Percentiles rank a stretch among this genome's conserved stretches.
Conservation (phyloP, 805 yeast genomes). For the Kluyveromyces nonfermentans region DNA sequence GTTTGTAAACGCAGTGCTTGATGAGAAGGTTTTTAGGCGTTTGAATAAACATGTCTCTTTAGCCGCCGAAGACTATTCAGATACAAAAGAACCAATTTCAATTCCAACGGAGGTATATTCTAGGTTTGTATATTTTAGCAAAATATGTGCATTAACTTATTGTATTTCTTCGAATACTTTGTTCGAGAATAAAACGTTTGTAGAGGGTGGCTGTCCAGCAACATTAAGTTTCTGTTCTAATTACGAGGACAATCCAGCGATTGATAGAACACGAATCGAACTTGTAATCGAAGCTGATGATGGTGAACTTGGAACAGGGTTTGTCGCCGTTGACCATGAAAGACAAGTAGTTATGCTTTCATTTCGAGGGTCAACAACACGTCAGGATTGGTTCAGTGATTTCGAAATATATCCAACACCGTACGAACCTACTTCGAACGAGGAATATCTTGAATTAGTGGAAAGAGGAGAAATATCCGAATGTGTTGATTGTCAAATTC, state of each 20-base stretch:
- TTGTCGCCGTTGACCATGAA: conserved; percentile 40
- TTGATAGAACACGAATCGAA: conserved; percentile 29
- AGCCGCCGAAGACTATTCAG: conserved; percentile 1
- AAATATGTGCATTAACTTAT: conserved; percentile 29
- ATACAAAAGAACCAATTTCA: not conserved
- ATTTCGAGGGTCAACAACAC: conserved; percentile 56
- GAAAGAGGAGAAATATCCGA: conserved; percentile 14
- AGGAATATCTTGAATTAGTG: conserved; percentile 16
- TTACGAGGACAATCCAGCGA: conserved; percentile 18
- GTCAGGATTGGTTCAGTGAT: conserved; percentile 56
- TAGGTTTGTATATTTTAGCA: conserved; percentile 25
- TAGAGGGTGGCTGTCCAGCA: conserved; percentile 28
- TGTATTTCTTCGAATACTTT: conserved; percentile 25
- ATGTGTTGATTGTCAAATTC: conserved; percentile 50
- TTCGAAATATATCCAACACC: conserved; percentile 37
- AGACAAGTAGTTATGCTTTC: conserved; percentile 37
- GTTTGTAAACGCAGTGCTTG: not conserved
- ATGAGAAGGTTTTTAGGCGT: not conserved
- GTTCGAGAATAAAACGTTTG: conserved; percentile 17
- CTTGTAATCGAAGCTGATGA: conserved; percentile 34
- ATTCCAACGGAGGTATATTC: conserved; percentile 17
- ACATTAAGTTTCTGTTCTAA: conserved; percentile 25
- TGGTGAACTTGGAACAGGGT: conserved; percentile 46
- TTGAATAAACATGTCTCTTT: not conserved
- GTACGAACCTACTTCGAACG: conserved; percentile 37